Percentiles rank a stretch among this genome's conserved stretches.
Conservation (phyloP, 176 grass and related monocot species). For the Saccharum spontaneum region DNA sequence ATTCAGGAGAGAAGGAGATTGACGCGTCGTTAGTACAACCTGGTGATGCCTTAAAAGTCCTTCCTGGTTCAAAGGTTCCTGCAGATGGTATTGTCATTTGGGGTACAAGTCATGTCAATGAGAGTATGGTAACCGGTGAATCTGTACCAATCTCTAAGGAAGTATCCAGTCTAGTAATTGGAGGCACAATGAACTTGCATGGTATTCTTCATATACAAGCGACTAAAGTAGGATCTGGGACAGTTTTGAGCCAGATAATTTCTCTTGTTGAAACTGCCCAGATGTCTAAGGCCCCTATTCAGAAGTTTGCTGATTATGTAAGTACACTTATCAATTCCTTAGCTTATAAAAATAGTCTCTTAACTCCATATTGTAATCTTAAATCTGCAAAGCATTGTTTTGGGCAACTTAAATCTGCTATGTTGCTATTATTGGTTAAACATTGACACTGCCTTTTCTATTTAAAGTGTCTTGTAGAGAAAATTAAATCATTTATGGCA, state of each 20-base stretch:
- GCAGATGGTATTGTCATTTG: slow-evolving; percentile 68
- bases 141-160: slow-evolving; percentile 64
- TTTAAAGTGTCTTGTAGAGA: background rate
- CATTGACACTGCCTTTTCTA: background rate
- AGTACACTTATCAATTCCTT: slow-evolving; percentile 31
- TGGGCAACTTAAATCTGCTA: background rate
- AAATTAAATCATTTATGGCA: background rate
- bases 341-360: background rate
- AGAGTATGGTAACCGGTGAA: slow-evolving; percentile 94
- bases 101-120: slow-evolving; percentile 78
- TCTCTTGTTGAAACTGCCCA: slow-evolving; percentile 86
- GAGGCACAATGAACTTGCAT: slow-evolving; percentile 83
- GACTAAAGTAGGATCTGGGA: slow-evolving; percentile 74
- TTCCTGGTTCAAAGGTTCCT: slow-evolving; percentile 82
- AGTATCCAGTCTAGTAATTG: slow-evolving; percentile 67
- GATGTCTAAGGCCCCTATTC: slow-evolving; percentile 89
- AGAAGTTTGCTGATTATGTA: slow-evolving; percentile 89
- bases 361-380: slow-evolving; percentile 12
- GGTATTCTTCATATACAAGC: slow-evolving; percentile 73
- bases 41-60: slow-evolving; percentile 75
- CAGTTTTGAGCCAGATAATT: slow-evolving; percentile 79
- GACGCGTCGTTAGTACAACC: slow-evolving; percentile 65
- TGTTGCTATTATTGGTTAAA: background rate
- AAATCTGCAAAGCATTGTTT: background rate
- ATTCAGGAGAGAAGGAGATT: slow-evolving; percentile 59